Evolutionary conservation across 2,329 filamentous ascomycete genomes (phyloP).

Genomic region (Calonectria pauciramosa): DNA sequence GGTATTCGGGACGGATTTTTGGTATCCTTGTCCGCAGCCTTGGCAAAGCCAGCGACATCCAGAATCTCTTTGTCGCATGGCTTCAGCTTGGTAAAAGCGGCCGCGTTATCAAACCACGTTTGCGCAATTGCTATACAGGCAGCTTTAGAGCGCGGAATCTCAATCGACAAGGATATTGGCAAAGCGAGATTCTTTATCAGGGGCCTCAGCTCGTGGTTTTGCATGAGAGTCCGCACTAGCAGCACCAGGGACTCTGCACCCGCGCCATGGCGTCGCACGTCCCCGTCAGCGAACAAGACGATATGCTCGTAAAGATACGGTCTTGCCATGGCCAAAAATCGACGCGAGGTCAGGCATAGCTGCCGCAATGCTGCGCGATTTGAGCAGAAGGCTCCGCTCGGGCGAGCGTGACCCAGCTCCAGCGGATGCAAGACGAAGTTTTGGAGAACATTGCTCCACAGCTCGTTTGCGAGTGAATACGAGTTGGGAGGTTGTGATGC

Average conservation of each 20-base stretch:
- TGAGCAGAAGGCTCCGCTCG: conserved; percentile 13
- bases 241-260: background rate
- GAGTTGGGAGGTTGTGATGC: background rate
- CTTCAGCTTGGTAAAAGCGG: background rate
- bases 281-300: background rate
- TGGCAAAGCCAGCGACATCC: background rate
- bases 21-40: background rate
- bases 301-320: conserved; percentile 20
- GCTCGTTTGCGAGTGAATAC: conserved; percentile 14
- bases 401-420: conserved; percentile 1
- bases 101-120: background rate
- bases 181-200: conserved; percentile 17
- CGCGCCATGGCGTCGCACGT: background rate
- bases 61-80: background rate
- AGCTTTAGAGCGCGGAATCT: background rate
- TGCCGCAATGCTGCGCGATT: conserved; percentile 13
- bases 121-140: background rate
- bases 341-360: conserved; percentile 21
- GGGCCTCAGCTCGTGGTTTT: conserved; percentile 16
- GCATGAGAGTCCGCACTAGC: conserved; percentile 6
- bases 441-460: conserved; percentile 17
- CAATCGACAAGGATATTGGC: background rate
- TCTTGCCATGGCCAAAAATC: conserved; percentile 11
- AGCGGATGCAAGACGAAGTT: conserved; percentile 9
- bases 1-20: background rate